Evolutionary conservation across 805 yeast genomes (phyloP), one percentile per base, ranked within the genome.

Genomic region (Wickerhamomyces ciferrii): DNA sequence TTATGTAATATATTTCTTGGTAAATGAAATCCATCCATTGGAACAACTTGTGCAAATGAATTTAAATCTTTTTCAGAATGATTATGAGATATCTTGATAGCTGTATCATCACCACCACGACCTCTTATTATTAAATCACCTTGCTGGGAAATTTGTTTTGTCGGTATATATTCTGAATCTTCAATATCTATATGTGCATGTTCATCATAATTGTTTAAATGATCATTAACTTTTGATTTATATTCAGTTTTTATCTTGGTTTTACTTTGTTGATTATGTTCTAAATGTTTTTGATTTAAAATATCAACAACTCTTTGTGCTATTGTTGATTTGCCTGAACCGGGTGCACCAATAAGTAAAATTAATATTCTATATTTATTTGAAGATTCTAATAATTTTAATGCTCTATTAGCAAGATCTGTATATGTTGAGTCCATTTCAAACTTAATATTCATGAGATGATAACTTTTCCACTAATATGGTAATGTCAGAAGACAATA

Each of bases 11-110:
- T 68, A 0, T 56, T 49, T 29, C 83, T 60, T 0, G 87, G 76
- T n/a, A 79, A 64, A 58, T 85, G 94, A 55, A 80, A 85, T 5
- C 94, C 92, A 61, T 85, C 92, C 90, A 84, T 83, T 10, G 87
- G 83, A 1, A 84, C 58, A 18, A 71, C 69, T 49, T 71, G 70
- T 1, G 81, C 80, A 52, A 68, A 1, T 43, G 39, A 41, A 21
- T 24, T 8, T 13, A n/a, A 15, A 20, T 15, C 1, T 2, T 10
- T 15, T n/a, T 44, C 43, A 8, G 29, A 13, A 18, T 37, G 21
- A 15, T 43, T 10, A 4, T 20, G 14, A 10, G 50, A 38, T 25
- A 56, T 48, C 34, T 51, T 55, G 19, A 54, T 46, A 14, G 61
- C 51, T 5, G 59, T 60, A 46, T 48, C 49, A 39, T 58, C 55